A percentile compares a stretch with the other conserved stretches of the same genome.
Conservation (phyloP, 305 asterid species). For the Striga hermonthica region DNA sequence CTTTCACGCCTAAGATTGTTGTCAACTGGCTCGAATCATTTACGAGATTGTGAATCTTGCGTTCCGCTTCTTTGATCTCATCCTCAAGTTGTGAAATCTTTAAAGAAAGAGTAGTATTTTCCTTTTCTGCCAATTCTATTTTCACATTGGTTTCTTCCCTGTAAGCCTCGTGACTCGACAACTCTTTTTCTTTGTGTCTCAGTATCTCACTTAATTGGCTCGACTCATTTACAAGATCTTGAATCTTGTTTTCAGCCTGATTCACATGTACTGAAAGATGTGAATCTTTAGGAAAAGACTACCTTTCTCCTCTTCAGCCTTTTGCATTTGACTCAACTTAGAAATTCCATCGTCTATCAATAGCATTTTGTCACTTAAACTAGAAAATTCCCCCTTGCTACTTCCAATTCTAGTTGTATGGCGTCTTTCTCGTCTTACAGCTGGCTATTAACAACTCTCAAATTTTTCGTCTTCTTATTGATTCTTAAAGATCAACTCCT, state of each 20-base stretch:
- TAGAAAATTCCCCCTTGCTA: slow-evolving; percentile 34
- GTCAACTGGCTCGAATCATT: slow-evolving; percentile 44
- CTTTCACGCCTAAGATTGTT: slow-evolving; percentile 48
- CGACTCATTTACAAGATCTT: slow-evolving; percentile 44
- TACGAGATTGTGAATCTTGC: slow-evolving; percentile 38
- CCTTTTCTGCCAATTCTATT: slow-evolving; percentile 36
- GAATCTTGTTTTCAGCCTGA: slow-evolving; percentile 40
- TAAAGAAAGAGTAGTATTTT: slow-evolving; percentile 30
- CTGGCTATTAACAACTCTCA: slow-evolving; percentile 30
- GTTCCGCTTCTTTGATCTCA: slow-evolving; percentile 41
- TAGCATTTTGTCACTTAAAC: slow-evolving; percentile 35
- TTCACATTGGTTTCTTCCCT: slow-evolving; percentile 43
- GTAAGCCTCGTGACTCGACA: slow-evolving; percentile 49
- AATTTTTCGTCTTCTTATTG: slow-evolving; percentile 30
- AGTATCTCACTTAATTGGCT: slow-evolving; percentile 41
- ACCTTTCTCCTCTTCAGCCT: slow-evolving; percentile 31
- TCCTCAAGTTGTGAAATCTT: slow-evolving; percentile 38
- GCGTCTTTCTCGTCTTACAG: slow-evolving; percentile 33
- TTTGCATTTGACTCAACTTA: slow-evolving; percentile 28
- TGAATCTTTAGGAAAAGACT: slow-evolving; percentile 33
- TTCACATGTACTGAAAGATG: slow-evolving; percentile 40
- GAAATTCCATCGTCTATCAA: slow-evolving; percentile 37
- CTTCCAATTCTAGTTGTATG: slow-evolving; percentile 35
- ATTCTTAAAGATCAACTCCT: slow-evolving; percentile 30
- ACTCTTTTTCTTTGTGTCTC: slow-evolving; percentile 52